A percentile compares a stretch with the other conserved stretches of the same genome.
phyloP scores from a whole-genome alignment of 78 protist species.

The Emiliania huxleyi region DNA sequence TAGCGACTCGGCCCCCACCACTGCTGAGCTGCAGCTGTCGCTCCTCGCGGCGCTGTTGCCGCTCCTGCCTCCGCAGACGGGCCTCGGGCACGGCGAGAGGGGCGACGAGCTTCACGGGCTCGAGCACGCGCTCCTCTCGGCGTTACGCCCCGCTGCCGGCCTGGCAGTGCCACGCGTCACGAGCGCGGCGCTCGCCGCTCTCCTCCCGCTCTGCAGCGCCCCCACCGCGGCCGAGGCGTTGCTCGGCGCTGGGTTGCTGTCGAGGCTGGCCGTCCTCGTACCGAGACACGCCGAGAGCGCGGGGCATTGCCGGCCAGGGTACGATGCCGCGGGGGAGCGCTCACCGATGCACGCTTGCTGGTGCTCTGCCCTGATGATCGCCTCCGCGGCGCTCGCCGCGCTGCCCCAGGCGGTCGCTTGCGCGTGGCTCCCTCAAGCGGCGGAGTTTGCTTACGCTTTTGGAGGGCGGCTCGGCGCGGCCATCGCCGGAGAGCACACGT shows the following conservation, averaged over 20 bases:
- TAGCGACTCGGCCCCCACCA: neutral
- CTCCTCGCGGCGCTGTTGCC: neutral
- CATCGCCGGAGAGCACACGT: neutral
- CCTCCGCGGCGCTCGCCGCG: neutral
- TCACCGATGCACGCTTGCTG: neutral
- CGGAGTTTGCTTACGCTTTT: neutral
- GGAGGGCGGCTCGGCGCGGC: neutral
- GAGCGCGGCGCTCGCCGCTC: neutral
- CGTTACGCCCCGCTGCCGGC: neutral
- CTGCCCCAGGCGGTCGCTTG: neutral
- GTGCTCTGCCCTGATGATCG: neutral
- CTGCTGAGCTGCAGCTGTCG: neutral
- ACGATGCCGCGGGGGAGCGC: neutral
- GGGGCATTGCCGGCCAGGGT: neutral
- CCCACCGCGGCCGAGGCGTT: neutral
- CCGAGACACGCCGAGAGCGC: neutral
- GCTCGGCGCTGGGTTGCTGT: neutral
- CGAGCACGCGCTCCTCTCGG: neutral
- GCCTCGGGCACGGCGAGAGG: too few relatives aligned
- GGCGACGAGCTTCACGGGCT: too few relatives aligned
- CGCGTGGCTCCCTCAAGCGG: neutral
- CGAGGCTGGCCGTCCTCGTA: neutral
- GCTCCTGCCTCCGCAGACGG: neutral
- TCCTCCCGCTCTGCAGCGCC: neutral
- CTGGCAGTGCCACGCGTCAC: neutral